A percentile compares a stretch with the other conserved stretches of the same genome.
These are phyloP conservation scores for Pilaira anomala DNA, from an alignment of 192 early-diverging fungal genomes.

Conservation along the genomic window DNA sequence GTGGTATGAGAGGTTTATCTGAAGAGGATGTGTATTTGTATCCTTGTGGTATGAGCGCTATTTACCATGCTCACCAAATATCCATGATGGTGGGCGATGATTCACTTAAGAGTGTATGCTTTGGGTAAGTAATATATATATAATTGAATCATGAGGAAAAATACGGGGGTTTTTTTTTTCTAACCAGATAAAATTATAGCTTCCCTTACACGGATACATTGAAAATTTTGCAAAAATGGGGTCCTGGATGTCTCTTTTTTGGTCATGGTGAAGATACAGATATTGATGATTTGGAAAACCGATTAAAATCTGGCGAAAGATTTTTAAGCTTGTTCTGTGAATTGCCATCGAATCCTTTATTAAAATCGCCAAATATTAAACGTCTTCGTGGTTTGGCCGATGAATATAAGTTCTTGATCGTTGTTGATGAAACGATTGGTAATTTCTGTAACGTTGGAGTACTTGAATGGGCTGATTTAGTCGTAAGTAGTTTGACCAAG, in stretches of 20 bases:
- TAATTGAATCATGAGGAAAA: not conserved
- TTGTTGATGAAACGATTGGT: constrained; percentile 95
- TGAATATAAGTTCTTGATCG: constrained; percentile 69
- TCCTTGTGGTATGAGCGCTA: constrained; percentile 90
- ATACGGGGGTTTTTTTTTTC: not conserved
- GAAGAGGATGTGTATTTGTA: constrained; percentile 86
- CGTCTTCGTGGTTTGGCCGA: constrained; percentile 75
- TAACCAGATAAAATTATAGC: constrained; percentile 31
- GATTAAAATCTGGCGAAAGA: constrained; percentile 58
- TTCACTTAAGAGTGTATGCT: constrained; percentile 76
- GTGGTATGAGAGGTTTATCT: constrained; percentile 54
- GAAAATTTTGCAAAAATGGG: constrained; percentile 95
- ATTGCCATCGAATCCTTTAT: constrained; percentile 91
- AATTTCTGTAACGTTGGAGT: constrained; percentile 88
- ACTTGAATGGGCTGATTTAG: constrained; percentile 76
- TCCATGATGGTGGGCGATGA: constrained; percentile 47
- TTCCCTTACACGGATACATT: constrained; percentile 97
- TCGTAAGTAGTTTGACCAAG: constrained; percentile 92
- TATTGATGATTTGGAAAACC: constrained; percentile 66
- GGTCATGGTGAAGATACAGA: constrained; percentile 79
- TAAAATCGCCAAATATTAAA: constrained; percentile 76
- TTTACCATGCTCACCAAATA: constrained; percentile 80
- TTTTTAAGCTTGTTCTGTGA: constrained; percentile 88
- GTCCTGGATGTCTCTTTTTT: constrained; percentile 82
- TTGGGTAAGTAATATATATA: constrained; percentile 57